A percentile compares a stretch with the other conserved stretches of the same genome.
phyloP scores from a whole-genome alignment of 257 asterid species.

The Anisodus acutangulus region DNA sequence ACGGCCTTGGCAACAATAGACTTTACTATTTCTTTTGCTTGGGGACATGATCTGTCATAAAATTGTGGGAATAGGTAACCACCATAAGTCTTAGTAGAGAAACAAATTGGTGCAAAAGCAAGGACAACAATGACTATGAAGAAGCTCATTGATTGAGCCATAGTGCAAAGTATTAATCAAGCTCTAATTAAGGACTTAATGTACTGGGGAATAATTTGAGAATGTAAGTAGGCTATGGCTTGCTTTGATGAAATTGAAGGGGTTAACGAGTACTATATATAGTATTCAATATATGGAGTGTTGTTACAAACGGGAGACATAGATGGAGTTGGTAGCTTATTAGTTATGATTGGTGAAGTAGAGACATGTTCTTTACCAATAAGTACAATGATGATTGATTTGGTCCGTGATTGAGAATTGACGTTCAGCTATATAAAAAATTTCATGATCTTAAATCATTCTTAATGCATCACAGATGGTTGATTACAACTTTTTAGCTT shows the following conservation, averaged over 20 bases:
- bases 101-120: constrained; percentile 60
- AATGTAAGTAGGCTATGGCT: not conserved
- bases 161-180: constrained; percentile 31
- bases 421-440: not conserved
- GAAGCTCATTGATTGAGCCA: constrained; percentile 51
- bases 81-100: constrained; percentile 46
- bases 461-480: not conserved
- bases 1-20: constrained; percentile 78
- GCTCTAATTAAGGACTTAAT: not conserved
- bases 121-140: constrained; percentile 48
- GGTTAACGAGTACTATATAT: constrained; percentile 44
- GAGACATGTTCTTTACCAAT: not conserved
- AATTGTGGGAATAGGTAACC: constrained; percentile 81
- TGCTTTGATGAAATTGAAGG: constrained; percentile 42
- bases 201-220: not conserved
- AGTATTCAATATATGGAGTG: not conserved
- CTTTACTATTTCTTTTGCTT: constrained; percentile 59
- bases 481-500: not conserved
- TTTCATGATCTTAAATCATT: not conserved
- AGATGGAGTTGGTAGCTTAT: constrained; percentile 62
- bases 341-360: constrained; percentile 45
- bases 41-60: constrained; percentile 75
- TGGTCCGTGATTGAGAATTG: not conserved
- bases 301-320: constrained; percentile 17
- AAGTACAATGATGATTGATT: not conserved